Percentiles rank a stretch among this genome's conserved stretches.
These are phyloP conservation scores for Psidium friedrichsthalianum DNA, from an alignment of 345 rosid species.

Conservation along the genomic window DNA sequence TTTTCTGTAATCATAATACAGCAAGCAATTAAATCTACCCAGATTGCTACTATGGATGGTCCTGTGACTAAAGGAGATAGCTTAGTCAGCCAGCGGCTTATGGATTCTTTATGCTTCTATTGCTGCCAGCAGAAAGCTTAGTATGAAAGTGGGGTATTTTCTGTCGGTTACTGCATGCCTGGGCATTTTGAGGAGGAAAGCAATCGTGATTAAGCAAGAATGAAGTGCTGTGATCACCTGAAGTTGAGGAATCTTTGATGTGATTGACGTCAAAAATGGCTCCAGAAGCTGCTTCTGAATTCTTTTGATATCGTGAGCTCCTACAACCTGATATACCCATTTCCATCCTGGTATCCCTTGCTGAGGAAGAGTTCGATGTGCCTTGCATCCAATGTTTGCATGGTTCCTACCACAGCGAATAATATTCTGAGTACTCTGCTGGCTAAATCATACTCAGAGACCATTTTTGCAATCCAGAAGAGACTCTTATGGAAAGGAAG, in stretches of 20 bases:
- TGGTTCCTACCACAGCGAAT: slow-evolving; percentile 51
- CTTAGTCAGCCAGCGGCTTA: background rate
- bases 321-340: slow-evolving; percentile 67
- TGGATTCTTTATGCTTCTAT: background rate
- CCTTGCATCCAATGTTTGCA: slow-evolving; percentile 90
- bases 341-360: slow-evolving; percentile 47
- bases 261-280: slow-evolving; percentile 69
- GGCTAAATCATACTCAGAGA: background rate
- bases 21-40: background rate
- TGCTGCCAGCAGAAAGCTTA: background rate
- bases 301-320: slow-evolving; percentile 42
- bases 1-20: background rate
- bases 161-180: background rate
- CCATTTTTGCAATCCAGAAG: background rate
- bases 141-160: background rate
- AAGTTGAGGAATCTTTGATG: slow-evolving; percentile 41
- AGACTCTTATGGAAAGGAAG: background rate
- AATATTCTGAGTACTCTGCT: background rate
- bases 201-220: background rate
- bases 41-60: background rate
- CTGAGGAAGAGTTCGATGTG: slow-evolving; percentile 68
- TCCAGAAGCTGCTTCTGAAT: slow-evolving; percentile 54
- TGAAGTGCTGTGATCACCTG: slow-evolving; percentile 27
- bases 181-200: background rate
- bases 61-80: background rate